Base-by-base conservation (phyloP, 2,329 filamentous ascomycete genomes). In the Cordyceps militaris region DNA sequence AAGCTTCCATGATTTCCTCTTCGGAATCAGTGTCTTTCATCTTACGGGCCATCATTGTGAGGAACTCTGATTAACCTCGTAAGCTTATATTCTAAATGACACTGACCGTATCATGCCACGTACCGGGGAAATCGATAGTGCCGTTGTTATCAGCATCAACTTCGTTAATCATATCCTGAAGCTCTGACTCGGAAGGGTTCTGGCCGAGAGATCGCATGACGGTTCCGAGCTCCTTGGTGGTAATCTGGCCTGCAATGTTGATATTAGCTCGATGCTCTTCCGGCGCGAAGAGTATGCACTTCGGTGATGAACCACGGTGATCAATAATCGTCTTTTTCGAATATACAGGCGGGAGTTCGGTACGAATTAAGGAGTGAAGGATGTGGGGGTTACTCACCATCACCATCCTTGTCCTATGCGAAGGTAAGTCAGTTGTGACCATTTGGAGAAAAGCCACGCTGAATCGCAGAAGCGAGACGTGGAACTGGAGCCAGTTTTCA, bases 131-230 rank as follows among this genome's bases (percentile, higher is more conserved):
- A 73, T 94, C 89, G 69, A 94, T 94, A 65, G 89, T 94, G 75
- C 89, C 89, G 70, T 93, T 94, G 83, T 93, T 94, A 78, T 94
- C 89, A 68, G 89, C 89, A 69, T 94, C 89, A 63, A 94, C 89
- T 78, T 94, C 89, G 76, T 94, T 93, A 79, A 94, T 94, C 89
- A 94, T 94, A 71, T 94, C 89, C 77, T 94, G 89, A 64, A 94
- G 79, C 76, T 94, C 89, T 61, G 89, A 91, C 79, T 94, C 89
- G 65, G 89, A 93, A 59, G 89, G 89, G 77, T 94, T 94, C 76
- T 94, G 89, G 69, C 89, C 89, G 60, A 94, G 82, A 58, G 89
- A 94, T 76, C 89, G 87, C 89, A 94, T 94, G 69, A 94, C 89
- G 56, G 89, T 94, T 66, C 89, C 89, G 66, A 94, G 78, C 77